Conservation (phyloP, 805 yeast genomes). For the Ogataea ramenticola region DNA sequence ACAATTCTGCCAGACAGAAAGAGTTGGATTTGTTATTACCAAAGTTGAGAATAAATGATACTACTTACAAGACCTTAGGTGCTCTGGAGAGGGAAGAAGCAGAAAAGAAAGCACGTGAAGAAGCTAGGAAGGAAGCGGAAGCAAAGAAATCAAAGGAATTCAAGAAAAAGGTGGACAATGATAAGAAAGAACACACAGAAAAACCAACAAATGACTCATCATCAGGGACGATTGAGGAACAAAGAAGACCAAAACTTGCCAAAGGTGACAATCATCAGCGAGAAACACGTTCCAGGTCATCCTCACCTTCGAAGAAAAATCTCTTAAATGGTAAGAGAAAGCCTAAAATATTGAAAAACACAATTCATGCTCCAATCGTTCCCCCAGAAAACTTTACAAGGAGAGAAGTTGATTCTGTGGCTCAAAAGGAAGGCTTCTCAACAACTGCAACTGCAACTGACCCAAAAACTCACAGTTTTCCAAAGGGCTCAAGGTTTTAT, state of each 20-base stretch:
- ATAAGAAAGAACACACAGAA: not conserved
- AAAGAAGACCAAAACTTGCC: too few species aligned
- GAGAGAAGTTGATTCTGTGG: too few species aligned
- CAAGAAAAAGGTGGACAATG: not conserved
- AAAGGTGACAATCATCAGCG: too few species aligned
- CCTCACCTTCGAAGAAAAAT: not conserved
- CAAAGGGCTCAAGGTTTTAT: not conserved
- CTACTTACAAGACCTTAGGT: constrained; percentile 28
- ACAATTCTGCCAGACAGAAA: constrained; percentile 53
- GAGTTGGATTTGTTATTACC: constrained; percentile 51
- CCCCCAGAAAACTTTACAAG: too few species aligned
- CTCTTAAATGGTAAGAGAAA: not conserved
- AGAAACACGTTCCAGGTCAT: not conserved
- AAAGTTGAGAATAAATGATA: constrained; percentile 37
- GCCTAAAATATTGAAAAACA: not conserved
- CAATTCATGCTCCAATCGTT: not conserved
- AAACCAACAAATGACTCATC: not conserved
- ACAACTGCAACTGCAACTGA: not conserved
- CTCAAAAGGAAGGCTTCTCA: not conserved
- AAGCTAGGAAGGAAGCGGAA: constrained; percentile 1
- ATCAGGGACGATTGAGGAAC: not conserved
- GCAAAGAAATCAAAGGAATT: not conserved
- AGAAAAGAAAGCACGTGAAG: not conserved
- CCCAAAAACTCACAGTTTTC: not conserved
- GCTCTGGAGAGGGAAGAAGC: constrained; percentile 13